phyloP scores from a whole-genome alignment of 2,329 filamentous ascomycete species.

The Claviceps cyperi region DNA sequence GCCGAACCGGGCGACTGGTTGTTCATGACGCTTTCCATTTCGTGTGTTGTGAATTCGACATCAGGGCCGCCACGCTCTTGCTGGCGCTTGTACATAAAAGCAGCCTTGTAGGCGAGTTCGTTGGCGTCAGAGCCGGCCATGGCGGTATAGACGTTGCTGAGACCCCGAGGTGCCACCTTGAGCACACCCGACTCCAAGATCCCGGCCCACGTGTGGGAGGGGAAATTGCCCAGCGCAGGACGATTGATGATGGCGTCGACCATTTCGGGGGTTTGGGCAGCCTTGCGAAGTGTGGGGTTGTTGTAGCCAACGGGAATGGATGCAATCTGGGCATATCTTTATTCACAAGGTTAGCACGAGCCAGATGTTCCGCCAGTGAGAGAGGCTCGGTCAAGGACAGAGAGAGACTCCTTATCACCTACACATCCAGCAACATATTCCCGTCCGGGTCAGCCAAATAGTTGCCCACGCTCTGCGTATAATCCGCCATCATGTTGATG shows the following conservation, averaged over 20 bases:
- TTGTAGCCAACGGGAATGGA: slow-evolving; percentile 90
- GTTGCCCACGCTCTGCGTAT: slow-evolving; percentile 62
- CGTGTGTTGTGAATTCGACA: slow-evolving; percentile 66
- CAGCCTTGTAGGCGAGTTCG: slow-evolving; percentile 88
- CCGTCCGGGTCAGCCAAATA: slow-evolving; percentile 64
- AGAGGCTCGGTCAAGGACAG: background rate
- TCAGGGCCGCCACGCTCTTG: slow-evolving; percentile 63
- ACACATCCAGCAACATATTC: slow-evolving; percentile 60
- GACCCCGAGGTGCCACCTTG: slow-evolving; percentile 65
- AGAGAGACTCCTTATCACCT: slow-evolving; percentile 16
- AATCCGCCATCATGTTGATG: slow-evolving; percentile 71
- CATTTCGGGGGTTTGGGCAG: slow-evolving; percentile 67
- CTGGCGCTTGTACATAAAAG: slow-evolving; percentile 84
- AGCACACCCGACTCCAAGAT: slow-evolving; percentile 70
- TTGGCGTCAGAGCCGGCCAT: slow-evolving; percentile 86
- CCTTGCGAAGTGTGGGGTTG: slow-evolving; percentile 60
- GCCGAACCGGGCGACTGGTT: slow-evolving; percentile 68
- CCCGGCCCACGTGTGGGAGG: slow-evolving; percentile 67
- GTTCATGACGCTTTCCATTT: slow-evolving; percentile 61
- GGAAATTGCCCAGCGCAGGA: slow-evolving; percentile 83
- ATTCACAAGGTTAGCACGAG: background rate
- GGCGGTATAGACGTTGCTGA: slow-evolving; percentile 82
- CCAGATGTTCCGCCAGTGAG: no score
- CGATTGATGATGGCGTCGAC: slow-evolving; percentile 70
- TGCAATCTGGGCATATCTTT: slow-evolving; percentile 75